Conservation (phyloP, 2,329 filamentous ascomycete species). For the Mariannaea elegans region DNA sequence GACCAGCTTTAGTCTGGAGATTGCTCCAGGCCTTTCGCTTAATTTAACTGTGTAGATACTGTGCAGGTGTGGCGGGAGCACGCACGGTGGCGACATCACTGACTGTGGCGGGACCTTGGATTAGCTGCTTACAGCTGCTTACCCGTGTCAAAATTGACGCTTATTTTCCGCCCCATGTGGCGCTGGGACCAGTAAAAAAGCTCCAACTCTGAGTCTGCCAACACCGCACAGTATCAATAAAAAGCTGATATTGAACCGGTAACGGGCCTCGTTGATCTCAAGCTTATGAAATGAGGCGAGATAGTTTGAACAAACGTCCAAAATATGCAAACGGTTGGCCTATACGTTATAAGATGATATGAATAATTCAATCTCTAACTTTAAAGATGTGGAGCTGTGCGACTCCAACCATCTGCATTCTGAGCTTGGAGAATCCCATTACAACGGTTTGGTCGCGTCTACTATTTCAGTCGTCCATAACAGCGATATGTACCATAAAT, state of each 20-base stretch:
- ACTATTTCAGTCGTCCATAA: too few relatives aligned
- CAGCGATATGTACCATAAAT: too few relatives aligned
- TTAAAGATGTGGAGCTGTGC: too few relatives aligned
- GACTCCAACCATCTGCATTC: too few relatives aligned
- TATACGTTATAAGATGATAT: too few relatives aligned
- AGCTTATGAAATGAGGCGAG: neutral
- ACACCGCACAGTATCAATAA: conserved; percentile 10
- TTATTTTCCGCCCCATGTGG: conserved; percentile 14
- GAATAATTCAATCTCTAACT: too few relatives aligned
- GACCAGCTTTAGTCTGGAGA: conserved; percentile 28
- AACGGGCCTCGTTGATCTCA: neutral
- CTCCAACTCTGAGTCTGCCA: neutral
- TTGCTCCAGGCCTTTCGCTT: conserved; percentile 26
- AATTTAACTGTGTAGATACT: conserved; percentile 17
- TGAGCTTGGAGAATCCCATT: too few relatives aligned
- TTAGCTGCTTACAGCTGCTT: conserved; percentile 6
- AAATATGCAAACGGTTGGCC: too few relatives aligned
- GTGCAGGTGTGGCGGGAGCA: conserved; percentile 31
- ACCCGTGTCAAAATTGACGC: neutral
- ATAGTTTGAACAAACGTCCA: too few relatives aligned
- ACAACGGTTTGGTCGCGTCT: too few relatives aligned
- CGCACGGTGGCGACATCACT: conserved; percentile 13
- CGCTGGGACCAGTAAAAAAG: conserved; percentile 4
- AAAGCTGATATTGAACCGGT: neutral
- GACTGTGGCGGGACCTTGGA: conserved; percentile 16